A percentile compares a stretch with the other conserved stretches of the same genome.
Evolutionary conservation across 1,139 yeast genomes (phyloP).

Genomic region (Taphrina betulina): DNA sequence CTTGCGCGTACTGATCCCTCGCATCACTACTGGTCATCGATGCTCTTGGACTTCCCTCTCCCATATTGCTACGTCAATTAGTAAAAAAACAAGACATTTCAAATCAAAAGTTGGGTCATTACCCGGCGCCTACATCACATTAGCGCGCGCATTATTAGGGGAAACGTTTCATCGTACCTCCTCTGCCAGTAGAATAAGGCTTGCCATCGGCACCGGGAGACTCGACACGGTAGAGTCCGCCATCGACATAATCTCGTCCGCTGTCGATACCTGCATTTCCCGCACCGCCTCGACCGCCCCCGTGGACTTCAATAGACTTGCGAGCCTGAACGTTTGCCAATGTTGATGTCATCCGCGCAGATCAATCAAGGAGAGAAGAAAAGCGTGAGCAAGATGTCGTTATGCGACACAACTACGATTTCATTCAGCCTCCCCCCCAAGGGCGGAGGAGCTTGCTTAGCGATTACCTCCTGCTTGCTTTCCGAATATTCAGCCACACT

Average conservation of each 20-base stretch:
- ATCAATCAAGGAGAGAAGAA: no score
- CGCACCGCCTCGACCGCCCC: constrained; percentile 19
- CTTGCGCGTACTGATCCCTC: constrained; percentile 2
- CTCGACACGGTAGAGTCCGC: constrained; percentile 8
- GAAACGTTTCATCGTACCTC: no score
- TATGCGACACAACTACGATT: constrained; percentile 66
- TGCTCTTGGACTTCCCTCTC: constrained; percentile 4
- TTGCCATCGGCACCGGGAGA: constrained; percentile 12
- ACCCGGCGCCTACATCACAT: no score
- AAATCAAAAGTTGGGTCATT: no score
- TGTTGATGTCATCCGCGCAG: not conserved
- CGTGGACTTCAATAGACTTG: constrained; percentile 9
- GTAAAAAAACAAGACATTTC: no score
- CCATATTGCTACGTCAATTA: constrained; percentile 7
- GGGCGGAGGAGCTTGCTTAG: not conserved
- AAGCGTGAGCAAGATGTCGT: no score
- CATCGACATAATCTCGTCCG: constrained; percentile 10
- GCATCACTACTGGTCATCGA: not conserved
- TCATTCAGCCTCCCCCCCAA: constrained; percentile 50
- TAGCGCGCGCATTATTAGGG: no score
- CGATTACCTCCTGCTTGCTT: no score
- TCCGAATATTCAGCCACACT: no score
- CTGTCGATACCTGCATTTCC: not conserved
- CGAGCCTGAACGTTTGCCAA: constrained; percentile 5
- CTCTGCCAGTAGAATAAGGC: constrained; percentile 17